Conservation (phyloP, 371 early-diverging fungal species). For the Choanephora cucurbitarum region DNA sequence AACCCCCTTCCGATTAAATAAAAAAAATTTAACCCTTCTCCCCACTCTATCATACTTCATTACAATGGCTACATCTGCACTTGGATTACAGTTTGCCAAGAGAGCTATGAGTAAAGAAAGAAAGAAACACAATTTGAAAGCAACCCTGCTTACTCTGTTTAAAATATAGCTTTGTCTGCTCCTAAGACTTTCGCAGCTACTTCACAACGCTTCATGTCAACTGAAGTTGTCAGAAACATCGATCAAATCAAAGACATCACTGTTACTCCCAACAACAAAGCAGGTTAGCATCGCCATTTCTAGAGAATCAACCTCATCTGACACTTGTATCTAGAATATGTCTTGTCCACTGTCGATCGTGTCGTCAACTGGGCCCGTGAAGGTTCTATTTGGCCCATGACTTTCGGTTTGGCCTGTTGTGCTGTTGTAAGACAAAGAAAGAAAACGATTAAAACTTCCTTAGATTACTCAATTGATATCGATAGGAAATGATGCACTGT, state of each 20-base stretch:
- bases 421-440: conserved; percentile 63
- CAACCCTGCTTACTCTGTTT: neutral
- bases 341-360: conserved; percentile 86
- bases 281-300: conserved; percentile 35
- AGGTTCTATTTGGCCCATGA: conserved; percentile 96
- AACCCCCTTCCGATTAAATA: neutral
- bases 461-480: no score
- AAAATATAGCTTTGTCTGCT: conserved; percentile 28
- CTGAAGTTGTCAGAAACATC: conserved; percentile 49
- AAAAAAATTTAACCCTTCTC: conserved; percentile 18
- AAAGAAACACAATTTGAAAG: neutral
- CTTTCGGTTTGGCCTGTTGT: conserved; percentile 98
- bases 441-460: neutral
- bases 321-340: conserved; percentile 54
- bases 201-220: conserved; percentile 46
- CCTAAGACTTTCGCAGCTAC: conserved; percentile 32
- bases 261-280: conserved; percentile 51
- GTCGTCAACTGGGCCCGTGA: conserved; percentile 95
- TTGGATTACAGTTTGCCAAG: conserved; percentile 54
- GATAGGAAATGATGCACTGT: conserved; percentile 98
- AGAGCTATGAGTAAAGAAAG: conserved; percentile 45
- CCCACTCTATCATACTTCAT: conserved; percentile 40
- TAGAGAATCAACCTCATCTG: neutral
- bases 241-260: conserved; percentile 52
- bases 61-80: conserved; percentile 42